These are phyloP conservation scores for Beauveria asiatica DNA, from an alignment of 2,329 filamentous ascomycete species.

Conservation along the genomic window DNA sequence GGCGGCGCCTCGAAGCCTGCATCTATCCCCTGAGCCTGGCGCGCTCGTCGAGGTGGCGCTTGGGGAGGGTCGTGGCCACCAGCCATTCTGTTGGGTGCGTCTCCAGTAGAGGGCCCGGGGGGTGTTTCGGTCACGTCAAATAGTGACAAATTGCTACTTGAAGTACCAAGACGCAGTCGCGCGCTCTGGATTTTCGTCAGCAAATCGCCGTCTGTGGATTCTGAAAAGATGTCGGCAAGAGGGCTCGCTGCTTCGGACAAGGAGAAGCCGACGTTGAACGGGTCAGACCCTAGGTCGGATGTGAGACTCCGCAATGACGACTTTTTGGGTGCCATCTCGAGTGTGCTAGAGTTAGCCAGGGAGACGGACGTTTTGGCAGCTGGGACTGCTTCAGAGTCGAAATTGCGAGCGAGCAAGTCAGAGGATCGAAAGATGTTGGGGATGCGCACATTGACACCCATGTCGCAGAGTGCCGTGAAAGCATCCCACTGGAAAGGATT, in stretches of 20 bases:
- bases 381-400: conserved; percentile 29
- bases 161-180: conserved; percentile 35
- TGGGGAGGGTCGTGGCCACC: conserved; percentile 38
- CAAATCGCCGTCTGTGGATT: conserved; percentile 44
- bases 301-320: conserved; percentile 28
- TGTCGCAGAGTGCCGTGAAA: conserved; percentile 80
- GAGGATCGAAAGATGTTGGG: conserved; percentile 79
- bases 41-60: conserved; percentile 44
- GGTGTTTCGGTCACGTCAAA: conserved; percentile 58
- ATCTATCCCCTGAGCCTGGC: conserved; percentile 45
- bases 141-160: conserved; percentile 28
- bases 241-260: conserved; percentile 33
- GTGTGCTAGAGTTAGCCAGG: conserved; percentile 19
- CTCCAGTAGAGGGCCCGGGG: conserved; percentile 17
- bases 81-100: conserved; percentile 16
- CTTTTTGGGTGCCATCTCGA: conserved; percentile 36
- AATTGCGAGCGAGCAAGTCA: conserved; percentile 39
- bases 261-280: conserved; percentile 41
- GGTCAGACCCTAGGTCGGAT: conserved; percentile 35
- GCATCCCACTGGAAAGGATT: conserved; percentile 99
- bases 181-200: conserved; percentile 47
- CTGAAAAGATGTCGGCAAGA: conserved; percentile 31
- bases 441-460: conserved; percentile 71
- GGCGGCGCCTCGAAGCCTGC: conserved; percentile 49
- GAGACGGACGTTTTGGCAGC: conserved; percentile 29